Evolutionary conservation across 192 early-diverging fungal species (phyloP), one percentile per base, ranked within the genome.

Genomic region (Coemansia brasiliensis): DNA sequence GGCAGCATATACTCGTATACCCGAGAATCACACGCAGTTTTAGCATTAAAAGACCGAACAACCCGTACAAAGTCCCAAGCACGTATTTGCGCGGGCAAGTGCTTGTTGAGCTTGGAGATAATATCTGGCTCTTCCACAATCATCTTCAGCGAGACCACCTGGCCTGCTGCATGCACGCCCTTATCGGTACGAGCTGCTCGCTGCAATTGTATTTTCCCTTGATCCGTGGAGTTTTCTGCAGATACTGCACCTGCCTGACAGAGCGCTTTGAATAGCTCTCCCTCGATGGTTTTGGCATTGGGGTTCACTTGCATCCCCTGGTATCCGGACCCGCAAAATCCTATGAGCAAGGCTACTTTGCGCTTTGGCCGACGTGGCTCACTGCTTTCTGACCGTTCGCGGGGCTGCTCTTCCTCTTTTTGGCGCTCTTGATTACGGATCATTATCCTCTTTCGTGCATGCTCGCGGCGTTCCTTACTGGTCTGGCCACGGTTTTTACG

Each of bases 1-100:
- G 97, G 97, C 52, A 98, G 61, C 17, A 97, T 77, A 62, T 99
- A 99, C 79, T 99, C 97, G 76, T 99, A 99, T 4, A 95, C 85
- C 2, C 97, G 85, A 2, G 92, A 91, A 60, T 96, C 96, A 62
- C 95, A 97, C 26, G 85, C 72, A 35, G 87, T 91, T 71, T 98
- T 96, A 24, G 95, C 83, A 49, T 96, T 88, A 75, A 99, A 99
- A 15, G 86, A 86, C 38, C 85, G 82, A 24, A 84, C 72, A 0
- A 84, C 84, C 9, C 84, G 82, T 15, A 88, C 85, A 51, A 74
- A 93, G 20, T 86, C 92, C 90, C 91, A 98, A 9, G 91, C 82
- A 11, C 96, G 84, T 38, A 99, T 94, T 64, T 95, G 92, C 17
- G 83, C 86, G 0, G 96, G 94, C 39, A 99, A 68, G n/a, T 80